A percentile compares a stretch with the other conserved stretches of the same genome.
phyloP scores from a whole-genome alignment of 768 basidiomycete species.

The Tricholoma sp. region DNA sequence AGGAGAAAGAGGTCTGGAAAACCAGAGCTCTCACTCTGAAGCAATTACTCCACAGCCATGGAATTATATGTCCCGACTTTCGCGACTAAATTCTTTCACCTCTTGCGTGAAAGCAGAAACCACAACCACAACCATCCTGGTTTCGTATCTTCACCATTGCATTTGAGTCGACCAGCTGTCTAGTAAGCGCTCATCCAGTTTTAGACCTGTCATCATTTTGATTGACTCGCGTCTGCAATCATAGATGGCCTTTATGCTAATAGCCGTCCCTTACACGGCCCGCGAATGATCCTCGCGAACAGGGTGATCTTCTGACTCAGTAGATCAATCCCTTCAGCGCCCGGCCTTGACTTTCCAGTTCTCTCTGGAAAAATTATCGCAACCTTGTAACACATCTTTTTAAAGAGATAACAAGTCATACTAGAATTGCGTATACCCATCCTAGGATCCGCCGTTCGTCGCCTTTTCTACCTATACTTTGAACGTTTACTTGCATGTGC shows the following conservation, averaged over 20 bases:
- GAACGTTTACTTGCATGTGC: too few species aligned
- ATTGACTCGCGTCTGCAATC: not conserved
- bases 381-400: too few species aligned
- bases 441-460: too few species aligned
- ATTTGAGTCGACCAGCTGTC: not conserved
- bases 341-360: not conserved
- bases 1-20: conserved; percentile 62
- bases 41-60: conserved; percentile 52
- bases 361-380: too few species aligned
- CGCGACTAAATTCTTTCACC: conserved; percentile 17
- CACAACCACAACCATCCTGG: not conserved
- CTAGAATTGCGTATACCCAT: too few species aligned
- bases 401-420: not conserved
- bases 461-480: too few species aligned
- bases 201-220: not conserved
- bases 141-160: not conserved
- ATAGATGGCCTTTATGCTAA: not conserved
- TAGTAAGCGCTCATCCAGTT: not conserved
- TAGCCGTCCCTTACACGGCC: not conserved
- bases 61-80: conserved; percentile 52
- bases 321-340: not conserved
- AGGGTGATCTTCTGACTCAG: not conserved
- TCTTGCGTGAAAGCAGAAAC: not conserved
- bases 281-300: not conserved
- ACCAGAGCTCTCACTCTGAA: conserved; percentile 45